Evolutionary conservation across 1,284 basidiomycete genomes (phyloP).

Genomic region (Sanghuangporus baumii): DNA sequence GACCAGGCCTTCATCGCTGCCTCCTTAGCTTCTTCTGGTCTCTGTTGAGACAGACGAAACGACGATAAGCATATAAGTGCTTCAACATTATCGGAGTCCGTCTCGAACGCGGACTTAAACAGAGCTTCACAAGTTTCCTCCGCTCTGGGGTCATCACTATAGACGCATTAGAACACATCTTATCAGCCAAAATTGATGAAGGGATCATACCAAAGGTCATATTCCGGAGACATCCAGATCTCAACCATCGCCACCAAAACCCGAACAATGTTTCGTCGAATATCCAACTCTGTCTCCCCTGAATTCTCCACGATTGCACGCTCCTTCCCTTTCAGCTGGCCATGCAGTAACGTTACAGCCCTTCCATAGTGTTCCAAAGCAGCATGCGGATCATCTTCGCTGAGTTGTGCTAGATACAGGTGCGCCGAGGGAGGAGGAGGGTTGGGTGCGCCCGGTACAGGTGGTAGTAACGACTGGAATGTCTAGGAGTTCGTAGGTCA

Average conservation of each 20-base stretch:
- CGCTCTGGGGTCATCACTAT: slow-evolving; percentile 75
- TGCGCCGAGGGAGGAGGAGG: slow-evolving; percentile 78
- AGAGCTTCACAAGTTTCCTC: slow-evolving; percentile 79
- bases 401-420: slow-evolving; percentile 87
- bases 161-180: background rate
- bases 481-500: slow-evolving; percentile 37
- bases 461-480: slow-evolving; percentile 57
- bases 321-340: slow-evolving; percentile 67
- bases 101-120: slow-evolving; percentile 65
- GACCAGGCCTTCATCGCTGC: slow-evolving; percentile 69
- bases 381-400: slow-evolving; percentile 67
- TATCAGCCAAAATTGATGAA: background rate
- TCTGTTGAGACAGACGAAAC: slow-evolving; percentile 84
- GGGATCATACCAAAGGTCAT: slow-evolving; percentile 75
- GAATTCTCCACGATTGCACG: slow-evolving; percentile 41
- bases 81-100: slow-evolving; percentile 75
- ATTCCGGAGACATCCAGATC: slow-evolving; percentile 89
- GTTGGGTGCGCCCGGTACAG: slow-evolving; percentile 49
- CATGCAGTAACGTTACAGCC: slow-evolving; percentile 71
- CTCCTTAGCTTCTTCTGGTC: slow-evolving; percentile 74
- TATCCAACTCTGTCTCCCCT: slow-evolving; percentile 49
- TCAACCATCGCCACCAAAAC: slow-evolving; percentile 91
- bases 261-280: slow-evolving; percentile 70
- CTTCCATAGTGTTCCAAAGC: slow-evolving; percentile 80
- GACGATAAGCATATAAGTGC: slow-evolving; percentile 81